These are phyloP conservation scores for Apiospora arundinis DNA, from an alignment of 2,329 filamentous ascomycete genomes.

Conservation along the genomic window DNA sequence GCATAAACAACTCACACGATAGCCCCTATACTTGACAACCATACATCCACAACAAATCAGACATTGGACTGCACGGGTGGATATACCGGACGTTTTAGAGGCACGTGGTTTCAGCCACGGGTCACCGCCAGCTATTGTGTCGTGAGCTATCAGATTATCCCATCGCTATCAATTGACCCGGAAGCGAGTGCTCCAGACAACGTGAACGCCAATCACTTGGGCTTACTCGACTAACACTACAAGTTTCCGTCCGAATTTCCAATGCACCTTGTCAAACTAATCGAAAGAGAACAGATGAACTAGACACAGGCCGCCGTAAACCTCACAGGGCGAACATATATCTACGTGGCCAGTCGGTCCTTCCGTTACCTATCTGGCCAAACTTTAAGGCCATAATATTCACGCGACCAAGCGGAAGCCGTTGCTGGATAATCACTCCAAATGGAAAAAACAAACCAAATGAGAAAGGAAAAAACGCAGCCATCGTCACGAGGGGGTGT, in stretches of 20 bases:
- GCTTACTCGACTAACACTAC: background rate
- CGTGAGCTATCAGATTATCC: no score
- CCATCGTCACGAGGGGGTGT: constrained; percentile 6
- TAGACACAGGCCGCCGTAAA: background rate
- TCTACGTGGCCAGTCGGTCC: background rate
- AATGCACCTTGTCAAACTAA: background rate
- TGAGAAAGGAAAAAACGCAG: background rate
- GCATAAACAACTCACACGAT: no score
- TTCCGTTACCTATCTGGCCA: no score
- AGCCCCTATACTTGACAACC: no score
- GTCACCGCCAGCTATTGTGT: no score
- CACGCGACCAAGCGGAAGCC: background rate
- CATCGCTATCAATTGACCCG: background rate
- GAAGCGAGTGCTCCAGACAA: background rate
- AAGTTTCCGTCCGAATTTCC: background rate
- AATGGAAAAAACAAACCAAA: background rate
- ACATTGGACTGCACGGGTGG: no score
- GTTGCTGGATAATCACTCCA: background rate
- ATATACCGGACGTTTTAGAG: no score
- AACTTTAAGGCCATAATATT: background rate
- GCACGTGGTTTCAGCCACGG: no score
- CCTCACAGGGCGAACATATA: background rate
- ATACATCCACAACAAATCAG: no score
- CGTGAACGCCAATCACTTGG: background rate
- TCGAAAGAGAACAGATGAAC: background rate